Evolutionary conservation across 208 protist genomes (phyloP).

Genomic region (Trypanosoma vivax): DNA sequence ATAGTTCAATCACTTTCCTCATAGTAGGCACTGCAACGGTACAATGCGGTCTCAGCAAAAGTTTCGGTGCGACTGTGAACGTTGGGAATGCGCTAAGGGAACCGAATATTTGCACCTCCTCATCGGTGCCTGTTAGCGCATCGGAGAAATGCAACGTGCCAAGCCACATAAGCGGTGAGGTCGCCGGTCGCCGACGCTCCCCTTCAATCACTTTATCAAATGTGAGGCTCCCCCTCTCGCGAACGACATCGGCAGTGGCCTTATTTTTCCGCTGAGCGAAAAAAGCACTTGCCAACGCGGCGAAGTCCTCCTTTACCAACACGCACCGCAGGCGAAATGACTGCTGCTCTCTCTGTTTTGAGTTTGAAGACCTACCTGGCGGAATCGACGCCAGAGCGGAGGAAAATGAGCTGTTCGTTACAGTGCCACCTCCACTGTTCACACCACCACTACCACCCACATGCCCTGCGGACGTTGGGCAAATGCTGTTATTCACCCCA

Average conservation of each 20-base stretch:
- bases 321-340: slow-evolving; percentile 67
- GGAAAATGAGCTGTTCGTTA: neutral
- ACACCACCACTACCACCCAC: neutral
- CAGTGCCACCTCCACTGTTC: neutral
- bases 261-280: slow-evolving; percentile 45
- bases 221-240: slow-evolving; percentile 21
- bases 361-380: too few species aligned
- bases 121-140: slow-evolving; percentile 46
- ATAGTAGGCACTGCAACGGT: neutral
- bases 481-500: neutral
- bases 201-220: slow-evolving; percentile 54
- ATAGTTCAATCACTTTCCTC: neutral
- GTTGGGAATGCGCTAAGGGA: slow-evolving; percentile 63
- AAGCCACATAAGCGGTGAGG: slow-evolving; percentile 70
- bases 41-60: slow-evolving; percentile 4
- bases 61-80: slow-evolving; percentile 40
- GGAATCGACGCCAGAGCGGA: too few species aligned
- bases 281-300: slow-evolving; percentile 39
- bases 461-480: too few species aligned
- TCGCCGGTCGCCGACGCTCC: slow-evolving; percentile 31
- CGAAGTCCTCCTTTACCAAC: slow-evolving; percentile 40
- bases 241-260: slow-evolving; percentile 2
- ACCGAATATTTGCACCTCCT: slow-evolving; percentile 75
- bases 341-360: slow-evolving; percentile 13
- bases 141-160: slow-evolving; percentile 62